These are phyloP conservation scores for Erythrophleum fordii DNA, from an alignment of 306 rosid species.

Conservation along the genomic window DNA sequence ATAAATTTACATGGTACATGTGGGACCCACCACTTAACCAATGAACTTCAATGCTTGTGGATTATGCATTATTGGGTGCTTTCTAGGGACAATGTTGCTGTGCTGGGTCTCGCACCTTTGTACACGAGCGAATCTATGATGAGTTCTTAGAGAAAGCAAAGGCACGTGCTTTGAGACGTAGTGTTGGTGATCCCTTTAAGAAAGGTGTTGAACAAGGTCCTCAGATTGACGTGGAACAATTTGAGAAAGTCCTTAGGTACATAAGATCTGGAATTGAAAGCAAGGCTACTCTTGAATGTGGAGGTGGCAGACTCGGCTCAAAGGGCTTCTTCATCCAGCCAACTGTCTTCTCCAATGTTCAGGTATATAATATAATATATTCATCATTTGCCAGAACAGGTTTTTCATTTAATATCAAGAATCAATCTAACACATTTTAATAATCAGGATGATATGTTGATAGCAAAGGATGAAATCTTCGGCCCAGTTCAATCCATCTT, in stretches of 20 bases:
- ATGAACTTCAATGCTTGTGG: not conserved
- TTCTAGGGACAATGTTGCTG: conserved; percentile 96
- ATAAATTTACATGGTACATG: too few species aligned
- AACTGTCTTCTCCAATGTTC: conserved; percentile 92
- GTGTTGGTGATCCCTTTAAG: conserved; percentile 95
- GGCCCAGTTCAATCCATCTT: conserved; percentile 93
- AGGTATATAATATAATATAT: conserved; percentile 49
- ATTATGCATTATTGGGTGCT: not conserved
- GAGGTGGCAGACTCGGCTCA: conserved; percentile 79
- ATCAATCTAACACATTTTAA: conserved; percentile 3
- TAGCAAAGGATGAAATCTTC: conserved; percentile 93
- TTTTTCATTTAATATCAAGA: too few species aligned
- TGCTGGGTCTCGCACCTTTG: conserved; percentile 94
- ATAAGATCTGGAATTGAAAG: conserved; percentile 77
- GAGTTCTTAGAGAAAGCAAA: conserved; percentile 90
- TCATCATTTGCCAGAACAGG: too few species aligned
- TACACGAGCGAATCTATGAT: conserved; percentile 82
- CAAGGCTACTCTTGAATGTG: conserved; percentile 85
- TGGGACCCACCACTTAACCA: too few species aligned
- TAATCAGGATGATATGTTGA: conserved; percentile 83
- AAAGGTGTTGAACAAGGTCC: conserved; percentile 96
- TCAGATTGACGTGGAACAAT: conserved; percentile 87
- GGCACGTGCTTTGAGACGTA: conserved; percentile 77
- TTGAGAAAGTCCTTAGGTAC: conserved; percentile 75
- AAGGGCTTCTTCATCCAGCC: conserved; percentile 91